Evolutionary conservation across 1,284 basidiomycete species (phyloP).

Genomic region (Leccinum proliferum): DNA sequence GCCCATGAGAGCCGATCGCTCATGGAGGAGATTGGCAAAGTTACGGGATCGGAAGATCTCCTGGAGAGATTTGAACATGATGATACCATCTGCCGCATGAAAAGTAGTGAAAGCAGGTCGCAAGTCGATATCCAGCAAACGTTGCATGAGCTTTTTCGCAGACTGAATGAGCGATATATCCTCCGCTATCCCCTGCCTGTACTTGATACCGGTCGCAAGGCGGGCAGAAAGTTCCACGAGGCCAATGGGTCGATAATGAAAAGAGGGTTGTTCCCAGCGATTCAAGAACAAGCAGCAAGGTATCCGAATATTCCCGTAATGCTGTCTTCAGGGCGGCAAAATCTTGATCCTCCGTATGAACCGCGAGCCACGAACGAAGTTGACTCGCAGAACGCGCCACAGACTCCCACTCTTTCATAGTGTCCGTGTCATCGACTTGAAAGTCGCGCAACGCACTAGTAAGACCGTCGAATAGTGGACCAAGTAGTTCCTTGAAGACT

Average conservation of each 20-base stretch:
- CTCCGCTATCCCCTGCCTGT: slow-evolving; percentile 23
- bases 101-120: slow-evolving; percentile 42
- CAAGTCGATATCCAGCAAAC: slow-evolving; percentile 52
- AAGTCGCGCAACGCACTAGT: slow-evolving; percentile 33
- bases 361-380: slow-evolving; percentile 39
- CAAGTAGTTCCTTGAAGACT: slow-evolving; percentile 36
- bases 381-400: slow-evolving; percentile 36
- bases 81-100: slow-evolving; percentile 42
- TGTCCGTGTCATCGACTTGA: slow-evolving; percentile 12
- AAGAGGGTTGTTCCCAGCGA: slow-evolving; percentile 30
- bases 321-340: slow-evolving; percentile 27
- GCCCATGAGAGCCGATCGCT: slow-evolving; percentile 69
- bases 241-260: slow-evolving; percentile 49
- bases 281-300: slow-evolving; percentile 38
- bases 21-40: slow-evolving; percentile 74
- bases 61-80: slow-evolving; percentile 62
- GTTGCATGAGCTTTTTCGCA: slow-evolving; percentile 37
- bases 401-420: slow-evolving; percentile 34
- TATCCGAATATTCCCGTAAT: slow-evolving; percentile 34
- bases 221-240: slow-evolving; percentile 53
- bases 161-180: slow-evolving; percentile 25
- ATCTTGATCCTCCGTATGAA: slow-evolving; percentile 31
- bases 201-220: slow-evolving; percentile 23
- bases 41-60: slow-evolving; percentile 79
- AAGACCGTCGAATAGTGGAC: slow-evolving; percentile 40